Evolutionary conservation across 345 rosid species (phyloP), one percentile per base, ranked within the genome.

Genomic region (Carallia pectinifolia): DNA sequence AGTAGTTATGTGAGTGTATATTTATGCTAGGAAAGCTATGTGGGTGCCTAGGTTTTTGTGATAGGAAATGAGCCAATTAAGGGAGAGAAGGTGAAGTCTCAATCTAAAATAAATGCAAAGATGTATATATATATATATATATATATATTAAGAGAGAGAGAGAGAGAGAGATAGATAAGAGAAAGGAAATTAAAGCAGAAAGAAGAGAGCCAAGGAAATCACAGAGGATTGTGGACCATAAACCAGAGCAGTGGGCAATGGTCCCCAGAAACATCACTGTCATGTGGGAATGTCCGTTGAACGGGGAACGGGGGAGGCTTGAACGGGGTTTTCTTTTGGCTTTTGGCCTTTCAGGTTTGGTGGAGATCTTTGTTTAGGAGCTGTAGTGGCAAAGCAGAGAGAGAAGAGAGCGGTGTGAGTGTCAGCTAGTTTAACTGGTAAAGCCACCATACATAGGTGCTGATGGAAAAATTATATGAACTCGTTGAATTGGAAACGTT

Each of bases 271-370:
- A 30, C 67, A 63, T 48, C 59, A 48, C 54, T 58, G 53, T 70
- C 75, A 69, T 70, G 72, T 47, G 67, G 61, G 72, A 29, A 56
- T 40, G 69, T 64, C 53, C 40, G 17, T 23, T 37, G 39, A 3
- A 79, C 72, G 65, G 67, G 74, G 65, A 66, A 53, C 70, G 67
- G 70, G 74, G 60, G 61, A 67, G 62, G 70, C 63, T 71, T 74
- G 55, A 61, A 71, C 64, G 59, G 69, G 55, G 48, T n/a, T 47
- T 44, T 13, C 40, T 29, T 53, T 52, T 19, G 23, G 62, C 15
- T 17, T 53, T 19, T 71, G 61, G 30, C 40, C 62, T 53, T 53
- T 62, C 62, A 37, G 54, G 66, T 62, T 64, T 53, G n/a, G 37
- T 31, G 60, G 47, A 47, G 34, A 13, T 61, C 58, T 50, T 37